Evolutionary conservation across 2,329 filamentous ascomycete species (phyloP).

Genomic region (Colletotrichum tropicicola): DNA sequence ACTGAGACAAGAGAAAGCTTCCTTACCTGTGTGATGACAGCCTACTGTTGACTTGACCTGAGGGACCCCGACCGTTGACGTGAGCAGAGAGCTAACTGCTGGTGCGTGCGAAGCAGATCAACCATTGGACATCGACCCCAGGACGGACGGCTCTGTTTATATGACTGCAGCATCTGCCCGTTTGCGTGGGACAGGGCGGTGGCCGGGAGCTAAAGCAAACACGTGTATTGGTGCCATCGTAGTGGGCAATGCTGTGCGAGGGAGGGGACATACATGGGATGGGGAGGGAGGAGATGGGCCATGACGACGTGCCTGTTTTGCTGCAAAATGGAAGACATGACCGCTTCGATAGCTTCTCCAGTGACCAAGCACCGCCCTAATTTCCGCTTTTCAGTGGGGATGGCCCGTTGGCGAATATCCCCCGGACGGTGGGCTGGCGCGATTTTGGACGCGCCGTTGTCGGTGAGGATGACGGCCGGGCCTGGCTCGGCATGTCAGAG

Average conservation of each 20-base stretch:
- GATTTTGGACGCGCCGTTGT: background rate
- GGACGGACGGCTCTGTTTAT: conserved; percentile 21
- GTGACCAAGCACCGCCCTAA: conserved; percentile 6
- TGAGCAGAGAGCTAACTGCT: conserved; percentile 3
- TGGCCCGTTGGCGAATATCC: background rate
- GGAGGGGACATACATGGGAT: background rate
- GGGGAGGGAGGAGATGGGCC: conserved; percentile 6
- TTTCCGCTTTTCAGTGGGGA: conserved; percentile 25
- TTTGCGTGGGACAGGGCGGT: background rate
- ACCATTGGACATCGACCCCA: background rate
- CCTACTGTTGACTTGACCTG: background rate
- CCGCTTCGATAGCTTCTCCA: conserved; percentile 18
- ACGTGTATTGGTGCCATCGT: background rate
- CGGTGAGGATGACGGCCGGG: too few relatives aligned
- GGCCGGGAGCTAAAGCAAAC: background rate
- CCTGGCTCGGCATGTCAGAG: background rate
- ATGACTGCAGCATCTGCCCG: background rate
- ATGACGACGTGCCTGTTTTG: background rate
- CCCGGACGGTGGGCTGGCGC: conserved; percentile 6
- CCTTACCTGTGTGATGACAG: conserved; percentile 11
- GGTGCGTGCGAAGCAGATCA: conserved; percentile 11
- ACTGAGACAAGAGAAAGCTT: background rate
- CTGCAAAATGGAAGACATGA: conserved; percentile 13
- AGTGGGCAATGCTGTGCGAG: background rate
- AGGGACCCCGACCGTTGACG: background rate